Evolutionary conservation across 306 rosid species (phyloP).

Genomic region (Ormosia emarginata): DNA sequence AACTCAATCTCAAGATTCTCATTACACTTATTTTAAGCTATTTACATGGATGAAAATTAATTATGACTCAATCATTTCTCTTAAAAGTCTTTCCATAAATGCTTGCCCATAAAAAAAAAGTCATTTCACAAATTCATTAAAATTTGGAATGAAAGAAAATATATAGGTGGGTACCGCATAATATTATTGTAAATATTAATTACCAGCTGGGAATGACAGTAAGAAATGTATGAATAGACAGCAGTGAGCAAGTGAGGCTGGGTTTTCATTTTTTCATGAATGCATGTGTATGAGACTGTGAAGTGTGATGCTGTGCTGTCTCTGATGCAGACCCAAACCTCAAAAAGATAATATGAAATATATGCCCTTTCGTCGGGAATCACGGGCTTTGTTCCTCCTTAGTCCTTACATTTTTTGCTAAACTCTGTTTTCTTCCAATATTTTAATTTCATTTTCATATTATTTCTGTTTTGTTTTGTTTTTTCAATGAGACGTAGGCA

Average conservation of each 20-base stretch:
- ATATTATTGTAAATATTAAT: neutral
- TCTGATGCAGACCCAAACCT: conserved; percentile 44
- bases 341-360: conserved; percentile 34
- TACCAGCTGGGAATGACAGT: conserved; percentile 3
- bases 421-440: conserved; percentile 6
- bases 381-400: conserved; percentile 65
- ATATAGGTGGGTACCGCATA: neutral
- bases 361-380: conserved; percentile 48
- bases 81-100: neutral
- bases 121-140: neutral
- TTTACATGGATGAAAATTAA: neutral
- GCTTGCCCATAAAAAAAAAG: neutral
- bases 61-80: neutral
- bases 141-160: neutral
- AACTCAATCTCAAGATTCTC: neutral
- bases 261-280: conserved; percentile 14
- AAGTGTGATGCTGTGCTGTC: conserved; percentile 50
- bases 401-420: conserved; percentile 24
- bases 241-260: neutral
- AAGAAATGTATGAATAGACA: conserved; percentile 25
- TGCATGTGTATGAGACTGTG: conserved; percentile 36
- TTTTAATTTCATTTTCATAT: conserved; percentile 18
- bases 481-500: conserved; percentile 9
- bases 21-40: neutral
- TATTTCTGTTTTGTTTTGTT: neutral